These are phyloP conservation scores for Lactarius quietus DNA, from an alignment of 768 basidiomycete genomes.

Conservation along the genomic window DNA sequence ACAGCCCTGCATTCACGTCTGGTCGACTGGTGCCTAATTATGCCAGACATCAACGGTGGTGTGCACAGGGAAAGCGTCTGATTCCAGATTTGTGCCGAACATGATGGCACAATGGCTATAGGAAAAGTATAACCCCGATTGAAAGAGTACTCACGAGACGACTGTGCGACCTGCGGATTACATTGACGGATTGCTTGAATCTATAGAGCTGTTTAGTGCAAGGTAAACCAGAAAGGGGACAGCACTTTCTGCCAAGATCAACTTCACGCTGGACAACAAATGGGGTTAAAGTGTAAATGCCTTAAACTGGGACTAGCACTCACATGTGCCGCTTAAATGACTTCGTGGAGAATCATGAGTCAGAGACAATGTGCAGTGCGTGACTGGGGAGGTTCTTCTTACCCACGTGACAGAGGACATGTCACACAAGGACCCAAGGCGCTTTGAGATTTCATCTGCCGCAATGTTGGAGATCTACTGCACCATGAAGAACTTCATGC, in stretches of 20 bases:
- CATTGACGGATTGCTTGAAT: slow-evolving; percentile 46
- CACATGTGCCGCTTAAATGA: slow-evolving; percentile 31
- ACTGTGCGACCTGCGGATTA: slow-evolving; percentile 43
- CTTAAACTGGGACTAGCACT: slow-evolving; percentile 2
- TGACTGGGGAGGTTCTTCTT: slow-evolving; percentile 14
- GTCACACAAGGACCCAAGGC: slow-evolving; percentile 80
- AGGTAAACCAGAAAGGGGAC: neutral
- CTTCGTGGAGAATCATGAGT: neutral
- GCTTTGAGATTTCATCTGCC: slow-evolving; percentile 78
- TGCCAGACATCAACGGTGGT: neutral
- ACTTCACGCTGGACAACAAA: slow-evolving; percentile 35
- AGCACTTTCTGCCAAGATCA: slow-evolving; percentile 40
- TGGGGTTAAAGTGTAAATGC: neutral
- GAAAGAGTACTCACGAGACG: slow-evolving; percentile 37
- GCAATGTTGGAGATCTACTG: slow-evolving; percentile 71
- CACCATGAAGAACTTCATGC: slow-evolving; percentile 6
- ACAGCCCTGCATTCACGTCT: neutral
- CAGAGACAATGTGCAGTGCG: neutral
- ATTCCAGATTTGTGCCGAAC: neutral
- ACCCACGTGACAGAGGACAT: slow-evolving; percentile 82
- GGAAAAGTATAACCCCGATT: neutral
- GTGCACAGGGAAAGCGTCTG: neutral
- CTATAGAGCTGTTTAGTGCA: slow-evolving; percentile 28
- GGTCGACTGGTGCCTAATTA: neutral
- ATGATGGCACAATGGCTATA: neutral